Evolutionary conservation across 164 flowering plant genomes (phyloP), one percentile per base, ranked within the genome.

Genomic region (Vitis riparia): DNA sequence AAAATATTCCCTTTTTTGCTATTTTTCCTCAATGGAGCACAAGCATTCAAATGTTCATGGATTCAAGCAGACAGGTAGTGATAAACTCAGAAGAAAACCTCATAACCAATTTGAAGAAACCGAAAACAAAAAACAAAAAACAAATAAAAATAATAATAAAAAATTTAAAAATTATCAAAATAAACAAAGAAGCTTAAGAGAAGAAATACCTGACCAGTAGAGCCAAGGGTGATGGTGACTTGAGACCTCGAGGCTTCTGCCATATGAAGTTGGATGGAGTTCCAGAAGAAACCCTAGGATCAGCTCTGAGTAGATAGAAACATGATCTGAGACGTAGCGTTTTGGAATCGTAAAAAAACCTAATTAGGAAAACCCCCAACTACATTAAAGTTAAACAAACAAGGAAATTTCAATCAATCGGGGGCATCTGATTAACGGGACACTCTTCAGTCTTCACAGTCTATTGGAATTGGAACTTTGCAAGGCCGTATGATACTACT

Each of bases 141-240:
- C 8, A 5, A 66, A 23, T 23, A 23, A 23, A 23, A 23, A 23
- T 23, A 23, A 23, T 23, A 23, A 23, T 23, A 23, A 23, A 23
- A 23, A 1, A 0, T 23, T 23, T 23, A 23, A 23, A 23, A 23
- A 23, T 23, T 23, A 23, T 23, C 27, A 23, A 23, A 23, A 23
- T 23, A 23, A 23, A 23, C 27, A 23, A 29, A 58, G 19, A 63
- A 53, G 13, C 29, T 7, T 8, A 56, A 23, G 55, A 59, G 47
- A 9, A 27, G 48, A 68, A 17, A 15, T 78, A 91, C 97, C 90
- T 84, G 94, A 66, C 93, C 90, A 50, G 77, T 73, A 56, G 87
- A 79, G 12, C 97, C 94, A 17, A 91, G 80, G 75, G 93, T 89
- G 48, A 91, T 87, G 13, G 94, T 89, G 61, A 89, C 83, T 66